A percentile compares a stretch with the other conserved stretches of the same genome.
phyloP scores from a whole-genome alignment of 2,329 filamentous ascomycete genomes.

The Sordariomycetes sp. region DNA sequence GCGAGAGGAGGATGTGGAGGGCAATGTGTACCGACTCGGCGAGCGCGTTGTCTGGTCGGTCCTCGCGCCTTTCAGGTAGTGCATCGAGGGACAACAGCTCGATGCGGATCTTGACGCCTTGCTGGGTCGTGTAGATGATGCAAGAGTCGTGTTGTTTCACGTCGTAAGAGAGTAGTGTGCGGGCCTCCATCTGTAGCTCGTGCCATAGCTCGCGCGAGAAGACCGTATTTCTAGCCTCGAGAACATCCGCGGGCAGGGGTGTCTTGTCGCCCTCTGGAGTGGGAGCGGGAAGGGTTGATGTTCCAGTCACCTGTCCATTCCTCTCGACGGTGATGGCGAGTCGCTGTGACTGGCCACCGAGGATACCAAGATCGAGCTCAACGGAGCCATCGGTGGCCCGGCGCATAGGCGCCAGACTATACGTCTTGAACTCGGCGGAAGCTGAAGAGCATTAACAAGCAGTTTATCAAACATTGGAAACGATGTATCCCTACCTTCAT shows the following conservation, averaged over 20 bases:
- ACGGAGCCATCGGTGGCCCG: conserved; percentile 66
- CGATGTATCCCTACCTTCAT: conserved; percentile 45
- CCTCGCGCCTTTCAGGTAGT: conserved; percentile 17
- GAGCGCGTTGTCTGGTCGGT: conserved; percentile 31
- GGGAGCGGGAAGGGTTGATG: conserved; percentile 31
- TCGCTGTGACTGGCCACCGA: conserved; percentile 41
- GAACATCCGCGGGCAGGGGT: conserved; percentile 56
- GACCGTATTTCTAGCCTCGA: conserved; percentile 66
- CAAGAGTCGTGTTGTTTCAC: conserved; percentile 52
- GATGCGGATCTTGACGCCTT: conserved; percentile 46
- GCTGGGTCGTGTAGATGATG: conserved; percentile 44
- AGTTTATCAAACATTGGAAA: not conserved
- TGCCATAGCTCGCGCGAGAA: conserved; percentile 84
- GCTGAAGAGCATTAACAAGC: conserved; percentile 25
- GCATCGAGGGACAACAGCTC: conserved; percentile 55
- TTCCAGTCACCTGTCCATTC: conserved; percentile 47
- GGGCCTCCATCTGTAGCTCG: conserved; percentile 75
- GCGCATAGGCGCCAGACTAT: conserved; percentile 71
- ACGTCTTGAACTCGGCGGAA: conserved; percentile 48
- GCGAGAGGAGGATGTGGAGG: conserved; percentile 65
- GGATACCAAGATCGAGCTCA: conserved; percentile 54
- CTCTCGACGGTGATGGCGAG: conserved; percentile 58
- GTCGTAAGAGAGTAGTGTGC: conserved; percentile 58
- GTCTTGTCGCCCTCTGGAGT: conserved; percentile 44
- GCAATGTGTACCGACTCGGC: conserved; percentile 57